These are phyloP conservation scores for Colletotrichum brevisporum DNA, from an alignment of 2,329 filamentous ascomycete genomes.

Conservation along the genomic window DNA sequence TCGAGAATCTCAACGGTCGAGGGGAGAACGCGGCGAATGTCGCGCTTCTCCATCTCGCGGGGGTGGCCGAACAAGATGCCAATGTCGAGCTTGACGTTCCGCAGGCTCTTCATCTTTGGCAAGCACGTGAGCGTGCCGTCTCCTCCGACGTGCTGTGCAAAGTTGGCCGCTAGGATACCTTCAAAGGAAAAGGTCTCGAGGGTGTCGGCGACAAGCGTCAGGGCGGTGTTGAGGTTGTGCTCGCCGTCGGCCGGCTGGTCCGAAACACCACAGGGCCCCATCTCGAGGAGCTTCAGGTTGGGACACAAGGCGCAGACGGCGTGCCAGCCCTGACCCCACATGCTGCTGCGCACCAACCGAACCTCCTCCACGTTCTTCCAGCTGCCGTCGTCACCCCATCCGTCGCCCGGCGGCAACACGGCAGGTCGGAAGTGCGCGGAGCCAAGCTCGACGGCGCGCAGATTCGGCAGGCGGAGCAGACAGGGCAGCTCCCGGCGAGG, in stretches of 20 bases:
- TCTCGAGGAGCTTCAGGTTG: slow-evolving; percentile 37
- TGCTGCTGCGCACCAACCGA: slow-evolving; percentile 36
- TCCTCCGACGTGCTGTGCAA: slow-evolving; percentile 32
- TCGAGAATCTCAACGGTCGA: slow-evolving; percentile 26
- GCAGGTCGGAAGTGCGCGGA: slow-evolving; percentile 36
- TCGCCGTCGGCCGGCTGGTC: slow-evolving; percentile 37
- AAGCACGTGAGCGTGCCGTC: slow-evolving; percentile 32
- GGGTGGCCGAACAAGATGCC: slow-evolving; percentile 30
- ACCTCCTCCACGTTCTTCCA: slow-evolving; percentile 40
- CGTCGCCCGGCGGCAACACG: slow-evolving; percentile 30
- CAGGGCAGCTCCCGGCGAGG: slow-evolving; percentile 37
- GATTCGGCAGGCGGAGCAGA: slow-evolving; percentile 30
- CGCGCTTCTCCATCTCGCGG: slow-evolving; percentile 14
- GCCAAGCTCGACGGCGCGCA: slow-evolving; percentile 37
- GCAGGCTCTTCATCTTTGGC: slow-evolving; percentile 35
- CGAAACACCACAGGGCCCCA: slow-evolving; percentile 33
- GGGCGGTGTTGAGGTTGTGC: slow-evolving; percentile 36
- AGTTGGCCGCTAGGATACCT: slow-evolving; percentile 34
- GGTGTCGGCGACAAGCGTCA: slow-evolving; percentile 30
- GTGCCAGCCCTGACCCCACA: slow-evolving; percentile 39
- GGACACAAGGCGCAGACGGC: slow-evolving; percentile 38
- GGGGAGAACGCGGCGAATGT: slow-evolving; percentile 15
- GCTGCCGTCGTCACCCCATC: slow-evolving; percentile 39
- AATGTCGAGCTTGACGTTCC: slow-evolving; percentile 36
- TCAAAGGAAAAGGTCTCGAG: slow-evolving; percentile 38